phyloP scores from a whole-genome alignment of 2,329 filamentous ascomycete species.

The Stagonosporopsis chrysanthemi region DNA sequence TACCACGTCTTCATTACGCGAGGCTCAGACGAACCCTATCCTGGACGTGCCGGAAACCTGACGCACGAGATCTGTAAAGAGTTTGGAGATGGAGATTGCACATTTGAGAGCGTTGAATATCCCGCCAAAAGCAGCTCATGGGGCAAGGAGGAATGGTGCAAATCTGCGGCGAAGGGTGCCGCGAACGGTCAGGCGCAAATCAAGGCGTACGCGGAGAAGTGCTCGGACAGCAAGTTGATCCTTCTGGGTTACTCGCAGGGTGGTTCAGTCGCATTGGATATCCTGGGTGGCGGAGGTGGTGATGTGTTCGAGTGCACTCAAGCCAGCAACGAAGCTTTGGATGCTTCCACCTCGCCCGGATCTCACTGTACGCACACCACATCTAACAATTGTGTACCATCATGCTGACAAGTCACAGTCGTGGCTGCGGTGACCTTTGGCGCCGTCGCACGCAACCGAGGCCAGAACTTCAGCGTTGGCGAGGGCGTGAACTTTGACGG shows the following conservation, averaged over 20 bases:
- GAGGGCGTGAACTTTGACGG: constrained; percentile 33
- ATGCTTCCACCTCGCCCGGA: constrained; percentile 27
- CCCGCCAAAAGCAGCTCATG: constrained; percentile 38
- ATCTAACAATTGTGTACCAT: not conserved
- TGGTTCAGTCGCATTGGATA: constrained; percentile 35
- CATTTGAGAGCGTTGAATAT: constrained; percentile 38
- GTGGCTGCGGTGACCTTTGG: constrained; percentile 38
- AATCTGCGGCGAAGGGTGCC: constrained; percentile 33
- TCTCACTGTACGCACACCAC: constrained; percentile 25
- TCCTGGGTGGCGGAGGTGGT: constrained; percentile 41
- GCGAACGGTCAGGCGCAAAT: constrained; percentile 35
- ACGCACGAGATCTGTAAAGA: constrained; percentile 30
- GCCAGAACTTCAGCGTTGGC: constrained; percentile 37
- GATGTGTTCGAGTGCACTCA: constrained; percentile 35
- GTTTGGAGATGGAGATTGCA: constrained; percentile 30
- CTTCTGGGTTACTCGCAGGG: constrained; percentile 39
- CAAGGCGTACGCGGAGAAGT: constrained; percentile 34
- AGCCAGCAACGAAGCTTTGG: constrained; percentile 29
- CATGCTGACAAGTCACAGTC: constrained; percentile 23
- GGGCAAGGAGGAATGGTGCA: constrained; percentile 37
- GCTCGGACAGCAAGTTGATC: constrained; percentile 39
- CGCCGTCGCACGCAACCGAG: constrained; percentile 30
- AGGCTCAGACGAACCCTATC: constrained; percentile 41
- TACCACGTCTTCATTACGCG: constrained; percentile 39
- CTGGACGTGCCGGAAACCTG: constrained; percentile 37